These are phyloP conservation scores for Lathyrus sativus DNA, from an alignment of 306 rosid genomes.

Conservation along the genomic window DNA sequence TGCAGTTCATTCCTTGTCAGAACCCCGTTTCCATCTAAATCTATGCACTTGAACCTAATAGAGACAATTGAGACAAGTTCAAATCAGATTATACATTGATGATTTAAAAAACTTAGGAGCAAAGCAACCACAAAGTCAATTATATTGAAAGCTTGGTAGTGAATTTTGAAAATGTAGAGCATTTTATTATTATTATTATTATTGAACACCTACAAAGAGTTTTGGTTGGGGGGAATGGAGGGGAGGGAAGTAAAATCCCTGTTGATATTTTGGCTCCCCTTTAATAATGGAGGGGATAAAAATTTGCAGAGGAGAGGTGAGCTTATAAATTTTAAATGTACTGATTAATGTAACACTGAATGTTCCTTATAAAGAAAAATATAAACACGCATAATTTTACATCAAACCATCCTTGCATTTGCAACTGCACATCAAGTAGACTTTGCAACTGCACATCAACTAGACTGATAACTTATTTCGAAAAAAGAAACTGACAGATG, in stretches of 20 bases:
- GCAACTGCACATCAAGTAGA: conserved; percentile 21
- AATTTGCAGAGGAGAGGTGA: not conserved
- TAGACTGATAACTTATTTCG: conserved; percentile 24
- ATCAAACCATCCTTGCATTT: conserved; percentile 27
- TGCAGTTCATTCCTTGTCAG: conserved; percentile 92
- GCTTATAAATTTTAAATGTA: not conserved
- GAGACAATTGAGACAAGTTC: conserved; percentile 30
- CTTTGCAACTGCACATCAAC: conserved; percentile 19
- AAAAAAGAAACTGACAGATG: conserved; percentile 30
- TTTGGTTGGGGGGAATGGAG: conserved; percentile 1
- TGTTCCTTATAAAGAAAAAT: conserved; percentile 11
- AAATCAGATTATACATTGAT: conserved; percentile 37
- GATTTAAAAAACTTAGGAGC: conserved; percentile 7
- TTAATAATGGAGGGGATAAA: not conserved
- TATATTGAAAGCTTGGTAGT: conserved; percentile 12
- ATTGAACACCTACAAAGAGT: not conserved
- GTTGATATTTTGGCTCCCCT: not conserved
- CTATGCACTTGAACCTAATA: conserved; percentile 95
- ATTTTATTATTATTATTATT: conserved; percentile 23
- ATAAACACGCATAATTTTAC: conserved; percentile 28
- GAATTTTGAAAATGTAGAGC: conserved; percentile 24
- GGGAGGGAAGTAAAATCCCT: not conserved
- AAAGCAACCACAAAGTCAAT: conserved; percentile 33
- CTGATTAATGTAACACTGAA: not conserved
- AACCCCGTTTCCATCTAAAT: conserved; percentile 96